Evolutionary conservation across 495 filamentous ascomycete species (phyloP).

Genomic region (Aspergillus saccharolyticus): DNA sequence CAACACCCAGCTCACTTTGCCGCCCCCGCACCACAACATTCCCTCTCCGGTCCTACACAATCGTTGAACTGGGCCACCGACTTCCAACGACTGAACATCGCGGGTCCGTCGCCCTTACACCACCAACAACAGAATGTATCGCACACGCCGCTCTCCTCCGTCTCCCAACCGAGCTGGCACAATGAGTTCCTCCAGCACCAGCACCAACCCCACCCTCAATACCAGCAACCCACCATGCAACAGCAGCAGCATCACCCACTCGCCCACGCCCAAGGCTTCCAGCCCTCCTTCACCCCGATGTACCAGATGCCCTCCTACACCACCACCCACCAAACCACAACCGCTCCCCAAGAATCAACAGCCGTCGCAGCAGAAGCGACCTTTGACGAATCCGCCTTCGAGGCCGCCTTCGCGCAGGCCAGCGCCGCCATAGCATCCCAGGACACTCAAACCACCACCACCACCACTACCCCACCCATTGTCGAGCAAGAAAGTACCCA

Average conservation of each 20-base stretch:
- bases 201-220: no score
- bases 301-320: constrained; percentile 22
- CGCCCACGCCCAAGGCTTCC: constrained; percentile 22
- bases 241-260: constrained; percentile 13
- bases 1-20: constrained; percentile 30
- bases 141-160: constrained; percentile 23
- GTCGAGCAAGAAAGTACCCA: neutral
- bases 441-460: constrained; percentile 8
- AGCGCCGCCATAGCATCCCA: constrained; percentile 36
- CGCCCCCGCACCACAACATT: constrained; percentile 17
- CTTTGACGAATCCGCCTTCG: constrained; percentile 62
- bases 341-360: constrained; percentile 14
- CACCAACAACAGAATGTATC: constrained; percentile 31
- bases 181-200: constrained; percentile 45
- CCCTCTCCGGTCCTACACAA: constrained; percentile 14
- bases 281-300: constrained; percentile 28
- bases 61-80: constrained; percentile 43
- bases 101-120: constrained; percentile 29
- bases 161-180: constrained; percentile 44
- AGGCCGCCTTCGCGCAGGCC: constrained; percentile 54
- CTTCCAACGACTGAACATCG: constrained; percentile 46
- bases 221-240: constrained; percentile 21
- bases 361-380: constrained; percentile 14
- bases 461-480: no score
- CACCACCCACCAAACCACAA: constrained; percentile 25